Percentiles rank a stretch among this genome's conserved stretches.
These are phyloP conservation scores for Rutstroemia sydowiana DNA, from an alignment of 2,329 filamentous ascomycete species.

Conservation along the genomic window DNA sequence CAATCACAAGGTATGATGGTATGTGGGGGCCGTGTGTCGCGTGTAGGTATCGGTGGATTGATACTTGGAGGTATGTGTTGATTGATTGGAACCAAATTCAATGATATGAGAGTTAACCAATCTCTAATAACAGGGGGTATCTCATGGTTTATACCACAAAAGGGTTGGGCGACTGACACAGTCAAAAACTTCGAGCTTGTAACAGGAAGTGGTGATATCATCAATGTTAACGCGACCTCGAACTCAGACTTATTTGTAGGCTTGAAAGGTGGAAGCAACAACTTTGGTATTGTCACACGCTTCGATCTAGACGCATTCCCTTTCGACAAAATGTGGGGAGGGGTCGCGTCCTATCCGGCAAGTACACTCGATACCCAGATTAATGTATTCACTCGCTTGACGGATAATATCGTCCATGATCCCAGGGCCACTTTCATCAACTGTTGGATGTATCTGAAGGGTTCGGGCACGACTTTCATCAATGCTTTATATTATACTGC, in stretches of 20 bases:
- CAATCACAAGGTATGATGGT: neutral
- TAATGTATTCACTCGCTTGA: neutral
- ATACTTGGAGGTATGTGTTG: neutral
- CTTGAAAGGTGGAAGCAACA: slow-evolving; percentile 11
- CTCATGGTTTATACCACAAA: neutral
- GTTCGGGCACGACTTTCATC: neutral
- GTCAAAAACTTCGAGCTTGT: neutral
- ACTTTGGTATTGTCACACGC: slow-evolving; percentile 5
- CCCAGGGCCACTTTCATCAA: neutral
- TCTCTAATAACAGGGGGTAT: neutral
- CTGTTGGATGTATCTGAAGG: neutral
- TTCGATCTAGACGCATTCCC: neutral
- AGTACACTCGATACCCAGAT: neutral
- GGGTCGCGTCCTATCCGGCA: neutral
- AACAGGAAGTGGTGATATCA: neutral
- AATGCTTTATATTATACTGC: neutral
- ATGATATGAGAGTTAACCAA: neutral
- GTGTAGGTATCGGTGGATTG: neutral
- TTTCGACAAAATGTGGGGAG: neutral
- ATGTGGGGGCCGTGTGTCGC: neutral
- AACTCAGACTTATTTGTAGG: slow-evolving; percentile 9
- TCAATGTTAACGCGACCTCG: slow-evolving; percentile 9
- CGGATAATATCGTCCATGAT: neutral
- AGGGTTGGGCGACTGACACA: neutral
- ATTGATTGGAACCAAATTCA: no score